A percentile compares a stretch with the other conserved stretches of the same genome.
These are phyloP conservation scores for Arthroderma sp. DNA, from an alignment of 2,329 filamentous ascomycete species.

Conservation along the genomic window DNA sequence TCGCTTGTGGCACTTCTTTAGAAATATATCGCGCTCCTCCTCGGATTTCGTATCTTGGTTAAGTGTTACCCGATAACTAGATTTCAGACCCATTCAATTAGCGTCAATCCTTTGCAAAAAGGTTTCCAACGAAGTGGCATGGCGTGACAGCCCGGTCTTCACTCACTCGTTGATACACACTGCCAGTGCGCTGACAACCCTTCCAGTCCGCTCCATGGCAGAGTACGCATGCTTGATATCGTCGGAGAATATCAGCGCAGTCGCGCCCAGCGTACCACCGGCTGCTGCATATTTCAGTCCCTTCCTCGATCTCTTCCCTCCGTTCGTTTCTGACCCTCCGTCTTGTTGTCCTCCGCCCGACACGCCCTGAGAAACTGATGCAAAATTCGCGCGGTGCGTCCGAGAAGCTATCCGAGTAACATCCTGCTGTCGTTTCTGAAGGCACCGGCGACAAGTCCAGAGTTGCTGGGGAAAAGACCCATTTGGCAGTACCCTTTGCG, in stretches of 20 bases:
- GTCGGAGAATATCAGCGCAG: conserved; percentile 40
- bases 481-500: not conserved
- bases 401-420: too few relatives aligned
- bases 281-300: conserved; percentile 21
- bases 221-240: conserved; percentile 66
- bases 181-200: conserved; percentile 61
- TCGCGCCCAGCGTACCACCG: conserved; percentile 27
- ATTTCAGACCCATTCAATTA: not conserved
- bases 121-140: not conserved
- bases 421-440: conserved; percentile 6
- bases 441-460: conserved; percentile 15
- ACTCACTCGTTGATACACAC: conserved; percentile 81
- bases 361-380: too few relatives aligned
- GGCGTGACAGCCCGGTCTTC: not conserved
- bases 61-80: conserved; percentile 74
- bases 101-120: not conserved
- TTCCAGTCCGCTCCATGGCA: conserved; percentile 61
- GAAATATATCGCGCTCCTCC: conserved; percentile 50
- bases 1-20: conserved; percentile 79
- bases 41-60: conserved; percentile 49
- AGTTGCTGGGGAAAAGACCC: not conserved
- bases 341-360: too few relatives aligned
- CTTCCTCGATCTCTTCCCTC: conserved; percentile 12
- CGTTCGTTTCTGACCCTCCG: not conserved
- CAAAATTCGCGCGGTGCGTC: too few relatives aligned